Base-by-base conservation (phyloP, 768 basidiomycete species). In the Suillus discolor region DNA sequence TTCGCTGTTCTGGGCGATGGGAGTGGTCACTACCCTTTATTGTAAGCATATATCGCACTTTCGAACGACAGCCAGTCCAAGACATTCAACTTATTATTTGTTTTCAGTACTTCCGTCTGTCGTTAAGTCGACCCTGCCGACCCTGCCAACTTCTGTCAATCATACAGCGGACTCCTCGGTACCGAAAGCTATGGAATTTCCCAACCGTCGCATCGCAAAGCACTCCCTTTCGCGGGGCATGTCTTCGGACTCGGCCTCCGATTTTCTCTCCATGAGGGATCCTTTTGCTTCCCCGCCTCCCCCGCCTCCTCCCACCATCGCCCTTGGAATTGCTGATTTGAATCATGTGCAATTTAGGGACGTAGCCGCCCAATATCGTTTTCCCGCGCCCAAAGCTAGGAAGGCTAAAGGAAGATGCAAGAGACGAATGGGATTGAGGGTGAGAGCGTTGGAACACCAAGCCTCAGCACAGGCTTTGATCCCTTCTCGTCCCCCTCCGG, bases 261-360 rank as follows among this genome's bases (percentile, higher is more conserved):
- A 77, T 67, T 77, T 78, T 51, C 74, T 78, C 62, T 77, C 75
- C 12, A 64, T 77, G 67, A 74, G 74, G 57, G 76, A 77, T 62
- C 76, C 76, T 23, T 77, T 77, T 5, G 76, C 76, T 18, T 77
- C 77, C 23, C 71, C 66, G 0, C 68, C 68, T 1, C 75, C 75
- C 1, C 66, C 49, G 15, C 73, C 67, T n/a, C 77, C 75, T 7
- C 75, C 77, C 4, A 69, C 76, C 20, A 23, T 70, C 0, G 70
- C 68, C 18, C 71, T 78, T 36, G 73, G 69, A 25, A 70, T 75
- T 25, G 62, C 70, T 9, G 72, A 76, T 47, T 69, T 71, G 15
- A 70, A 75, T 38, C 75, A 71, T 69, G 68, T 69, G 39, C 67
- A 69, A 65, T 68, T 62, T 60, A 68, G 62, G 57, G 75, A 68